These are phyloP conservation scores for Tilletiopsis washingtonensis DNA, from an alignment of 1,284 basidiomycete species.

Conservation along the genomic window DNA sequence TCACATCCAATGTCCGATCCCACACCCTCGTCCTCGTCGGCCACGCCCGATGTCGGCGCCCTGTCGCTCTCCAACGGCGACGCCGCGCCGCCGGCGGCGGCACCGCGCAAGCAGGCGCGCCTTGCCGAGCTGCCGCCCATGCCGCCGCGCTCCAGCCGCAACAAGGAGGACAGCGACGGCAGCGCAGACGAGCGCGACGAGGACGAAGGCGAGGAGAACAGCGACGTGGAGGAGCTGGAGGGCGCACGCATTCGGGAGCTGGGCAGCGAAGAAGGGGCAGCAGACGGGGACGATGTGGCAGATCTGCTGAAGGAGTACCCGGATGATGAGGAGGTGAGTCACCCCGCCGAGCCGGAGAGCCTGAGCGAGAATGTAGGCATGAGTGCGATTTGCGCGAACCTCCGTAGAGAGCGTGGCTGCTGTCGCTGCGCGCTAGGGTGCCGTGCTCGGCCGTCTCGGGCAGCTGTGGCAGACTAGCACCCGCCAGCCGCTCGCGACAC, in stretches of 20 bases:
- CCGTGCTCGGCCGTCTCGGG: background rate
- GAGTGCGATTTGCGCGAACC: too few relatives aligned
- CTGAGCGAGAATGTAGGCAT: too few relatives aligned
- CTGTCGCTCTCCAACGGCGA: too few relatives aligned
- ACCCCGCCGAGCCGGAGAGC: too few relatives aligned
- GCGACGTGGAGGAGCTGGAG: conserved; percentile 17
- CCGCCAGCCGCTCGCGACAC: background rate
- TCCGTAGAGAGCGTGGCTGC: background rate
- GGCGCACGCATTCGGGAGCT: conserved; percentile 1
- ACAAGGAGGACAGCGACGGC: conserved; percentile 7
- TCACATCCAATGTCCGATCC: too few relatives aligned
- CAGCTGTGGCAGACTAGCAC: background rate
- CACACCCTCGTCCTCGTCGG: too few relatives aligned
- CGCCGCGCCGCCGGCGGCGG: too few relatives aligned
- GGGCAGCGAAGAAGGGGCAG: background rate
- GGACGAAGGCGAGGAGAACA: conserved; percentile 20
- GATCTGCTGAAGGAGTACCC: conserved; percentile 20
- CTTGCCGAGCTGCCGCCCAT: conserved; percentile 18
- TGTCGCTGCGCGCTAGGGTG: background rate
- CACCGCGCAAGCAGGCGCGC: conserved; percentile 11
- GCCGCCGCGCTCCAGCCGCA: conserved; percentile 7
- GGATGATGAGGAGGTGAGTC: conserved; percentile 25
- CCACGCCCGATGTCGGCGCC: too few relatives aligned
- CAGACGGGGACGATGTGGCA: conserved; percentile 16
- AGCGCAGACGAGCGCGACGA: conserved; percentile 6